Evolutionary conservation across 1,284 basidiomycete genomes (phyloP), one percentile per base, ranked within the genome.

Genomic region (Ceratobasidium sp.): DNA sequence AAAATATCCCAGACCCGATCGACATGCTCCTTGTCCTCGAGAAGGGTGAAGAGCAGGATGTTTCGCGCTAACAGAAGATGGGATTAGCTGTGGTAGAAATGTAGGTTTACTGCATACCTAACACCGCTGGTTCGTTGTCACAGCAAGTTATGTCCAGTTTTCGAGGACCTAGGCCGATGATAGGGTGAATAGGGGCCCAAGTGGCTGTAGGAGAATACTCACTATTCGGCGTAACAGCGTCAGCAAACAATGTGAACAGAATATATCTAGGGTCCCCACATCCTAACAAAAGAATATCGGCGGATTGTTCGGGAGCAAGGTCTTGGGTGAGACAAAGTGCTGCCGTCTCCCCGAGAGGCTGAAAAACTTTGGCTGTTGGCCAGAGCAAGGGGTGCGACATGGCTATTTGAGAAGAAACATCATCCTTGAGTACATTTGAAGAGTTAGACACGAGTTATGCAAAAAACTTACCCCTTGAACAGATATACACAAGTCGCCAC

Each of bases 221-320:
- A 39, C 53, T 16, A 19, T 41, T 57, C 27, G 42, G 52, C 42
- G n/a, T 29, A 13, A 72, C 60, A 66, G 75, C 83, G 80, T 82
- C 81, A 66, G 79, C 79, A 64, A 75, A 77, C 39, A 83, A 69
- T 0, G 86, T 86, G 73, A 83, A 84, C 11, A 87, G 70, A 5
- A 87, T 80, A 70, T 80, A 82, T 27, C 85, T 77, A 21, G 82
- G 81, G 72, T 87, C 86, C 7, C 86, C 85, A 72, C 84, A 87
- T 9, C 81, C 85, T 33, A 86, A 76, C n/a, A 85, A 78, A 8
- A 87, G 77, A 23, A 85, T 74, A 29, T 80, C 73, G 1, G 82
- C 83, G 25, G 76, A 67, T 64, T 79, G 74, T 67, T 84, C 83
- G 1, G 80, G 80, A 49, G 82, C 76, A 1, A 86, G 72, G 53